Evolutionary conservation across 2,329 filamentous ascomycete species (phyloP), one percentile per base, ranked within the genome.

Genomic region (Cladosporium sphaerospermum): DNA sequence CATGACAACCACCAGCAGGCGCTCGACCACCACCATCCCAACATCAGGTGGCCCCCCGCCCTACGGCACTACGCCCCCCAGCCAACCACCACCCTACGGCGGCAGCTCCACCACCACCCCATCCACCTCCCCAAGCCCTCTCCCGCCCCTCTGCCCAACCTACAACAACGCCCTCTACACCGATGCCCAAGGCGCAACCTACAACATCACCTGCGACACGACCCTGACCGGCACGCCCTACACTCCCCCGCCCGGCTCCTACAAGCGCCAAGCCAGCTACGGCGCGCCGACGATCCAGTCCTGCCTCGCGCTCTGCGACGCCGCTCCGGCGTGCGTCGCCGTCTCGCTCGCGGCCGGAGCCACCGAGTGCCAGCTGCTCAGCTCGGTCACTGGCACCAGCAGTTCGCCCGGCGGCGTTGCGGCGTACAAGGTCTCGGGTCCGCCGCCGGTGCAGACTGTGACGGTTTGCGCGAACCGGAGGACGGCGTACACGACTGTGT

Each of bases 81-180:
- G 47, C 37, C 9, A 9, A 13, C 50, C 43, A 16, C 50, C 50
- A 6, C 34, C 42, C 5, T 53, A 53, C n/a, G 50, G 51, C 10
- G 31, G 36, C 13, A 46, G 43, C 34, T 13, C 23, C 23, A 53
- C 45, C 4, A 37, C 28, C 34, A 32, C 43, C 13, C 16, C 36
- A 7, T 28, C 43, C 3, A 18, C 51, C 2, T 42, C 51, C 7
- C 36, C 51, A 7, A 40, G 36, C 7, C 23, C 23, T 2, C 11
- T 43, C 16, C 44, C 51, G 11, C 31, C 44, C 5, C 33, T 54
- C n/a, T 57, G 56, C 50, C 56, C 58, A 19, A 37, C 51, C 10
- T 60, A 60, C 48, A 47, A 56, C 52, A 34, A 40, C 37, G 45
- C 23, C 11, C 51, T 44, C 28, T 59, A 60, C 55, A 56, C 55